Percentiles rank a stretch among this genome's conserved stretches.
These are phyloP conservation scores for Malus hybrid DNA, from an alignment of 331 rosid genomes.

Conservation along the genomic window DNA sequence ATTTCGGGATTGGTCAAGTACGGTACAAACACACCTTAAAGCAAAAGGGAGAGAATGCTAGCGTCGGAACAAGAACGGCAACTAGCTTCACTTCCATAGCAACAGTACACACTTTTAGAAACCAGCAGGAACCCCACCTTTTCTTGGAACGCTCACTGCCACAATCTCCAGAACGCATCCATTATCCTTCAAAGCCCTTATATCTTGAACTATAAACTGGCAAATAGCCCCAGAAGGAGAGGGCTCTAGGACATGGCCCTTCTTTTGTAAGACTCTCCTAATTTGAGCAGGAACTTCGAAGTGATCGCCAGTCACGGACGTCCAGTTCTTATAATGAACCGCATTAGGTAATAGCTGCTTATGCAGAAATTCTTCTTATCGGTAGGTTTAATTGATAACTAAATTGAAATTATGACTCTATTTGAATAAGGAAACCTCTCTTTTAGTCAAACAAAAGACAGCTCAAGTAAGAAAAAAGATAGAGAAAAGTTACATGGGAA, in stretches of 20 bases:
- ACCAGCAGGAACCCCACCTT: slow-evolving; percentile 78
- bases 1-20: no score
- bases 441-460: neutral
- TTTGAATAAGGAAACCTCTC: neutral
- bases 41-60: neutral
- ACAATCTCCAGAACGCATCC: slow-evolving; percentile 31
- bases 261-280: slow-evolving; percentile 47
- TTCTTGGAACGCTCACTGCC: slow-evolving; percentile 92
- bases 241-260: slow-evolving; percentile 62
- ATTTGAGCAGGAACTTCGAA: slow-evolving; percentile 48
- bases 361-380: slow-evolving; percentile 3
- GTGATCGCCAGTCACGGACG: slow-evolving; percentile 56
- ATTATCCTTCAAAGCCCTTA: neutral
- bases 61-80: neutral
- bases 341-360: slow-evolving; percentile 62
- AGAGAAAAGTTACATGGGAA: neutral
- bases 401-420: neutral
- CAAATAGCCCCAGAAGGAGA: slow-evolving; percentile 55
- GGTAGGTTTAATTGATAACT: neutral
- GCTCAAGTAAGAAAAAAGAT: neutral
- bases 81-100: neutral
- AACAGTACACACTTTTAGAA: slow-evolving; percentile 24
- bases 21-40: no score
- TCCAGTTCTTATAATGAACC: slow-evolving; percentile 73
- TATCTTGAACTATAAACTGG: slow-evolving; percentile 48